Conservation (phyloP, 192 early-diverging fungal species). For the Radiomyces spectabilis region DNA sequence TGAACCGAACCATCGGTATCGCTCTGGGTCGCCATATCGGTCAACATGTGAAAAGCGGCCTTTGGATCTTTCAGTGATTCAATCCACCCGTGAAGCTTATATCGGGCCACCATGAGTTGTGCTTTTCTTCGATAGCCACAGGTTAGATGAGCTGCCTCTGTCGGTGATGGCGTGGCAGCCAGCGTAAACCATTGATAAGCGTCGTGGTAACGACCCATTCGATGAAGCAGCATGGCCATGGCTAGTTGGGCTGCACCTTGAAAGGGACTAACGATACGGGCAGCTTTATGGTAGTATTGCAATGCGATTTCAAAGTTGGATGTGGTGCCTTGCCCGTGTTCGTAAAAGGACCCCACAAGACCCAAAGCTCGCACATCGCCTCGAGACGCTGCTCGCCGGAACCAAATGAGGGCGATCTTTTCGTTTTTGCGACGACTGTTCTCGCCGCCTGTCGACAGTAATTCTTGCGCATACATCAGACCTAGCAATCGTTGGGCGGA, state of each 20-base stretch:
- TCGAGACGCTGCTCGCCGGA: constrained; percentile 22
- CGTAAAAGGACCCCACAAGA: constrained; percentile 27
- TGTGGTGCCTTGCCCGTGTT: constrained; percentile 25
- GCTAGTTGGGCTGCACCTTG: constrained; percentile 11
- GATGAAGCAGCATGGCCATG: constrained; percentile 20
- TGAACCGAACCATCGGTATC: constrained; percentile 12
- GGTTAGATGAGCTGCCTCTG: background rate
- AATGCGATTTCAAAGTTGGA: constrained; percentile 17
- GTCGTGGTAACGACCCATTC: constrained; percentile 14
- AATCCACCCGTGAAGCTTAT: constrained; percentile 14
- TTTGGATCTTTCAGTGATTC: constrained; percentile 9
- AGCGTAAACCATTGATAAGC: constrained; percentile 16
- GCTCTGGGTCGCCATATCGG: background rate
- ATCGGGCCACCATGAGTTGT: constrained; percentile 20
- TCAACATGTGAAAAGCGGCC: constrained; percentile 8
- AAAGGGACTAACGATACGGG: constrained; percentile 12
- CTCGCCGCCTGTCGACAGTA: background rate
- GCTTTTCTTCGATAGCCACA: too few species aligned
- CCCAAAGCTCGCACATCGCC: constrained; percentile 23
- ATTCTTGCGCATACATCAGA: constrained; percentile 22
- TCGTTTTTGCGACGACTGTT: constrained; percentile 10
- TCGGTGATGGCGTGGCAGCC: background rate
- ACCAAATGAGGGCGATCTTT: constrained; percentile 24
- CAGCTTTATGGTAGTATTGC: constrained; percentile 25
- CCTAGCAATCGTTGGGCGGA: constrained; percentile 21